Evolutionary conservation across 1,139 yeast species (phyloP), one percentile per base, ranked within the genome.

Genomic region (Candida buenavistaensis): DNA sequence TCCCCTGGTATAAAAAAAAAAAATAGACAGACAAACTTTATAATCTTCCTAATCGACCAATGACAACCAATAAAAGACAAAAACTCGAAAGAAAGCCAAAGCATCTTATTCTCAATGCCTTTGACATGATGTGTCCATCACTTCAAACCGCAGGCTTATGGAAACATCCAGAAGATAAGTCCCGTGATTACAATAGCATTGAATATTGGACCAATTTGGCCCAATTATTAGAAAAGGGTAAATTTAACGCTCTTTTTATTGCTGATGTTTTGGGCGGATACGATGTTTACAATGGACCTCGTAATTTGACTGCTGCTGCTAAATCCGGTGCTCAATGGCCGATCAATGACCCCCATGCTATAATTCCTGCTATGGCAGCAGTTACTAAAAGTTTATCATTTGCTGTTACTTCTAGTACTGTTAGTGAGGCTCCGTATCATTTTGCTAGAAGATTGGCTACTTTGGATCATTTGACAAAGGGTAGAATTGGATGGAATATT

Each of bases 201-300:
- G 67, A 68, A 33, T 65, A 68, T 48, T 71, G 77, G 77, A 60
- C 59, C 10, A 57, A 68, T 32, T 45, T 71, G 13, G 77, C 75
- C 6, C 58, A 67, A 40, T 38, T 63, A 17, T 58, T 72, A 29
- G 77, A 71, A 44, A 56, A 55, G 35, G 77, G 75, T 4, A 64
- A 70, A 44, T 54, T 71, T 37, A 68, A 67, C 41, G 66, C 67
- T 2, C 44, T 70, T 13, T 71, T 71, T 44, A 51, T 71, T 41
- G 77, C 75, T 25, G 77, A 71, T 50, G 68, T 66, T 3, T 51
- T 69, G 26, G 75, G 72, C 3, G 60, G 62, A 3, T 67, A 62
- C 43, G 72, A 66, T 42, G 69, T 62, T 9, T 66, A 59, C 40
- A 59, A 64, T 35, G 69, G 70, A 2, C 68, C 69, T 5, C 38